Base-by-base conservation (phyloP, 768 basidiomycete species). In the Lentinula sp. region DNA sequence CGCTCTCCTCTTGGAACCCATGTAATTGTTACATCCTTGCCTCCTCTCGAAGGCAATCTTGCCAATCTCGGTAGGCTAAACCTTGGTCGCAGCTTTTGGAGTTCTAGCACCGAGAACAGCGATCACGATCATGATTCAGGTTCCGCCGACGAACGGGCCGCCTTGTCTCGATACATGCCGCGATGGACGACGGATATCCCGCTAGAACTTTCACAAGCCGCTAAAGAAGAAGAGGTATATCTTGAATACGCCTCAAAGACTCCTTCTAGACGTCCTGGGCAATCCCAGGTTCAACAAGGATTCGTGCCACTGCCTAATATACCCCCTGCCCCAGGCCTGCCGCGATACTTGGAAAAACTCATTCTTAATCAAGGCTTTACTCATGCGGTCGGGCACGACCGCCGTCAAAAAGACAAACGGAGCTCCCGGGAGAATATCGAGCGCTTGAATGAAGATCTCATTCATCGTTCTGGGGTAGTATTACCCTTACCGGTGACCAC, bases 291-390 rank as follows among this genome's bases (percentile, higher is more conserved):
- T 16, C 46, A 59, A 37, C 64, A 65, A 50, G 66, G 65, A 65
- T 77, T 81, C 67, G 72, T 78, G 39, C 85, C 88, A 9, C 83
- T 86, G 2, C 91, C 93, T 10, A 85, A 85, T 65, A 88, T 95
- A 62, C 95, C 95, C 1, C 86, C 88, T 28, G 95, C 96, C 2
- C 95, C 97, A 2, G 77, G 81, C 1, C 79, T 98, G 49, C 97
- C 97, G 0, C 78, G 95, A 1, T 94, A 98, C 68, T 77, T 99
- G 46, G 95, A 98, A 69, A 95, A 94, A 68, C 86, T 97, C 55
- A 97, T 98, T 62, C 75, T 99, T 62, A 98, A 98, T 62, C 37
- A 41, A 41, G 28, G 41, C 23, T 33, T 42, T 23, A 23, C 55
- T 3, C 55, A 56, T 20, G 33, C 18, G 39, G 23, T 42, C n/a